Base-by-base conservation (phyloP, 2,329 filamentous ascomycete species). In the Xylaria multiplex region DNA sequence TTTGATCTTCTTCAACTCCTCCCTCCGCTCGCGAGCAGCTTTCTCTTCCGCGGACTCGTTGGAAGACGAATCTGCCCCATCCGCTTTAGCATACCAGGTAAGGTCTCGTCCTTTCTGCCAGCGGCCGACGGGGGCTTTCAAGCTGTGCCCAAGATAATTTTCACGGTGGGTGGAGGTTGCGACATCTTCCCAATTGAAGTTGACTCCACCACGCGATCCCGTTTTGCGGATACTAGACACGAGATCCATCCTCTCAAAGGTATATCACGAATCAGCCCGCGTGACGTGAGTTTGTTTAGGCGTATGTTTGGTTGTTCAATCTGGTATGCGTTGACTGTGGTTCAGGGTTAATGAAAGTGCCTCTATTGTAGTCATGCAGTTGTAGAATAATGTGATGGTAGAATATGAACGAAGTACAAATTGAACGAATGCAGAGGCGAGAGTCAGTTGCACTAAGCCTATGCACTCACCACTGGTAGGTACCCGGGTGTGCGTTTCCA, bases 181-280 rank as follows among this genome's bases (percentile, higher is more conserved):
- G 76, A 99, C 95, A 72, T 97, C 93, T 71, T 95, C 92, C 96
- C 96, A 98, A 81, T 90, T 94, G 83, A 99, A 99, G 79, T 97
- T 93, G 79, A 91, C 91, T 77, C 96, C 96, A 75, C 96, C 96
- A 71, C 96, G 91, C 74, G 93, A 96, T 78, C 97, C 95, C 19
- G 85, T 82, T 81, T 99, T 98, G 76, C 94, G 93, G 68, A 99
- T 91, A 48, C 92, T 93, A 66, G 94, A 92, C 61, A 98, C 88
- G 62, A 99, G 87, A 85, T 99, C 96, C 96, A 99, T 97, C 63
- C 27, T 16, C 37, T 48, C 32, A 54, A 27, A 13, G 13, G 45
- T 30, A 37, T 50, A 11, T 14, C 19, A 27, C 30, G 7, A 58
- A 22, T 14, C 40, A 45, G 7, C n/a, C 6, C 32, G 27, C 3